phyloP scores from a whole-genome alignment of 2,329 filamentous ascomycete genomes.

The Trematosphaeria pertusa region DNA sequence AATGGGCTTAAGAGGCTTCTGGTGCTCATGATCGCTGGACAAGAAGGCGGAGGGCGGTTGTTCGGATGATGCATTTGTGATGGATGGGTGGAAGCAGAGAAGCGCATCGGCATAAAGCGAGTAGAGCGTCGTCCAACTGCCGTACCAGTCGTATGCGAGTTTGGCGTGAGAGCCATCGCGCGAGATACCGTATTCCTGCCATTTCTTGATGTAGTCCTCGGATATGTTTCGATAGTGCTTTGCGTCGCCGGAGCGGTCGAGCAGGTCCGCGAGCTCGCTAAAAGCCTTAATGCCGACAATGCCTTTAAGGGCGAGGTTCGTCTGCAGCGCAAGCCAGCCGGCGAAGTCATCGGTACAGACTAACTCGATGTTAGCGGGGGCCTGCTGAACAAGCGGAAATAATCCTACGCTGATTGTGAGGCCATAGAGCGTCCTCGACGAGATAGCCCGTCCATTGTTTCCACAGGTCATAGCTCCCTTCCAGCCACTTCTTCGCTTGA shows the following conservation, averaged over 20 bases:
- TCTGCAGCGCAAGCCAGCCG: constrained; percentile 78
- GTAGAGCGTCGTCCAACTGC: constrained; percentile 85
- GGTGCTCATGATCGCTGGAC: constrained; percentile 15
- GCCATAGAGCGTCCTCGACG: constrained; percentile 76
- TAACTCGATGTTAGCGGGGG: constrained; percentile 30
- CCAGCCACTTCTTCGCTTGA: constrained; percentile 69
- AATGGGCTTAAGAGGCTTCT: constrained; percentile 27
- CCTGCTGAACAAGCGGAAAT: neutral
- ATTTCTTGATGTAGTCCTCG: constrained; percentile 72
- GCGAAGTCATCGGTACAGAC: constrained; percentile 87
- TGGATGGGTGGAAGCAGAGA: constrained; percentile 76
- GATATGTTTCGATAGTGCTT: constrained; percentile 69
- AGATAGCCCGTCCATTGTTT: constrained; percentile 82
- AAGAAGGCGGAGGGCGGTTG: constrained; percentile 10
- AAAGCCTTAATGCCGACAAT: constrained; percentile 84
- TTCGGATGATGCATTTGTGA: constrained; percentile 43
- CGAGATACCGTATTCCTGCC: constrained; percentile 75
- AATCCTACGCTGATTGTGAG: constrained; percentile 69
- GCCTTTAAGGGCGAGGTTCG: constrained; percentile 82
- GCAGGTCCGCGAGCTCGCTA: constrained; percentile 70
- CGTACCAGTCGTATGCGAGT: constrained; percentile 79
- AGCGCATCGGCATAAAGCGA: constrained; percentile 82
- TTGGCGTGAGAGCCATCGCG: constrained; percentile 74
- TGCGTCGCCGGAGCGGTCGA: constrained; percentile 64
- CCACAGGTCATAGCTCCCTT: constrained; percentile 73